phyloP scores from a whole-genome alignment of 306 rosid species.

The Sesbania bispinosa region DNA sequence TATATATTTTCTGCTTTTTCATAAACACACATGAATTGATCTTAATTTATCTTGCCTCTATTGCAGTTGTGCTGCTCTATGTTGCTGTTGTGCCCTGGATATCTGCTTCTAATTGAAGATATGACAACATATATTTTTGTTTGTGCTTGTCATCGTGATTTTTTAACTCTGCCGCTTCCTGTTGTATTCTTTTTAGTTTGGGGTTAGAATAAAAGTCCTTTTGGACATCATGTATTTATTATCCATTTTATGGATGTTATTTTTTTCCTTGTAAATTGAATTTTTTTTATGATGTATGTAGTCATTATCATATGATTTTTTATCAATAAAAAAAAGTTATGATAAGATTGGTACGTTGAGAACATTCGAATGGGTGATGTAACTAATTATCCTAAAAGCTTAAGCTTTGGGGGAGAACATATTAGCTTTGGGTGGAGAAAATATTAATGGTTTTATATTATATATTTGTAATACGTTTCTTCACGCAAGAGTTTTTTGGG shows the following conservation, averaged over 20 bases:
- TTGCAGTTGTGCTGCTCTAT: constrained; percentile 43
- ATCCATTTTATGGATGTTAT: constrained; percentile 3
- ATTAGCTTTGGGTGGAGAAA: no score
- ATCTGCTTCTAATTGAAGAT: constrained; percentile 30
- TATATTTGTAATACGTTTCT: no score
- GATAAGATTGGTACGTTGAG: background rate
- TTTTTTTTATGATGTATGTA: background rate
- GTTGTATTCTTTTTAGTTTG: constrained; percentile 26
- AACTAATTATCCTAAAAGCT: no score
- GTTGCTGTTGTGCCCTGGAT: constrained; percentile 48
- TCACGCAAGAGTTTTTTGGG: no score
- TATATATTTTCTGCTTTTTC: no score
- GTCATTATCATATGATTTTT: background rate
- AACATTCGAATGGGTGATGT: no score
- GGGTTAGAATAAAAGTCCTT: background rate
- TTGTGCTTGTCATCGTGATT: background rate
- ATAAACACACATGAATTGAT: background rate
- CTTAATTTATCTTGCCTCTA: background rate
- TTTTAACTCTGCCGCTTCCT: background rate
- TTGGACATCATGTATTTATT: background rate
- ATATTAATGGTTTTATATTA: no score
- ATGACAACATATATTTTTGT: background rate
- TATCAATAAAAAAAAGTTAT: background rate
- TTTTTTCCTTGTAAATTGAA: background rate
- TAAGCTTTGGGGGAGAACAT: no score